Evolutionary conservation across 2,329 filamentous ascomycete species (phyloP).

Genomic region (Cladosporium sp.): DNA sequence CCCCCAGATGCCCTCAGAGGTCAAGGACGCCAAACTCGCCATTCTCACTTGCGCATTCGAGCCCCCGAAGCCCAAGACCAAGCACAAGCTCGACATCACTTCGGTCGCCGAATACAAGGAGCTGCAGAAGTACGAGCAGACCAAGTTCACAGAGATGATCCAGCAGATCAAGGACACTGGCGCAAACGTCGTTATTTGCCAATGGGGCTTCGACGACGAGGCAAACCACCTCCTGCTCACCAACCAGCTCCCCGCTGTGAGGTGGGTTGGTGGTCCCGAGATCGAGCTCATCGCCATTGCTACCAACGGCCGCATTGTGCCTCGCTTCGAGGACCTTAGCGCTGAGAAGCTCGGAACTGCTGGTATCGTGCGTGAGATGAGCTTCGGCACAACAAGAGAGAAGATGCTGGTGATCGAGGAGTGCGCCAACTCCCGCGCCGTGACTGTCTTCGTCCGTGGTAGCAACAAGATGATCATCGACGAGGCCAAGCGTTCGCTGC

Average conservation of each 20-base stretch:
- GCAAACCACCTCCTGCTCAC: slow-evolving; percentile 96
- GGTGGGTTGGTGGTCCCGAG: slow-evolving; percentile 97
- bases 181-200: slow-evolving; percentile 96
- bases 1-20: slow-evolving; percentile 96
- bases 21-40: slow-evolving; percentile 92
- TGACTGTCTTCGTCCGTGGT: slow-evolving; percentile 93
- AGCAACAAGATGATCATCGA: slow-evolving; percentile 99
- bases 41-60: slow-evolving; percentile 98
- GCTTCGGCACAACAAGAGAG: slow-evolving; percentile 94
- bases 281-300: slow-evolving; percentile 98
- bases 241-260: slow-evolving; percentile 91
- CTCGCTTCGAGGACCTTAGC: slow-evolving; percentile 91
- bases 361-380: slow-evolving; percentile 90
- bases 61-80: slow-evolving; percentile 98
- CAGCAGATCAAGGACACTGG: slow-evolving; percentile 96
- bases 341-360: slow-evolving; percentile 88
- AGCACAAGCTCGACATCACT: slow-evolving; percentile 98
- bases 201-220: slow-evolving; percentile 99
- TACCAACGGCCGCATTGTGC: slow-evolving; percentile 96
- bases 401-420: slow-evolving; percentile 99
- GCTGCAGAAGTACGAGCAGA: slow-evolving; percentile 90
- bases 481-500: slow-evolving; percentile 94
- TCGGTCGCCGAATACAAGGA: slow-evolving; percentile 98
- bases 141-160: slow-evolving; percentile 99
- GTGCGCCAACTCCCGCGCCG: slow-evolving; percentile 94